Base-by-base conservation (phyloP, 83 land plant species). In the Picea abies region DNA sequence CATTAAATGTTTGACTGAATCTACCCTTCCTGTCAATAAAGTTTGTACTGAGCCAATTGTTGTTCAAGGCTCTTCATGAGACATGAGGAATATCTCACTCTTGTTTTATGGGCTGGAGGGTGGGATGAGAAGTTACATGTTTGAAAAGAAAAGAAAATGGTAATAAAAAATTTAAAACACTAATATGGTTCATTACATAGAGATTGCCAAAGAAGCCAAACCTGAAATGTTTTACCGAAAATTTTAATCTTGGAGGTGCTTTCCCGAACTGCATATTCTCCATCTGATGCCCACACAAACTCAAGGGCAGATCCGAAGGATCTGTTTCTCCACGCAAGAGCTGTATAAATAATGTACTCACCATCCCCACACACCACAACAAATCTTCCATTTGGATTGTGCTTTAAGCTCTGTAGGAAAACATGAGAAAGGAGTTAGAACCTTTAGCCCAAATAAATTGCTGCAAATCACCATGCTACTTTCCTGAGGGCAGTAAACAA, bases 301-400 rank as follows among this genome's bases (percentile, higher is more conserved):
- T 98, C 98, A 82, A 98, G 82, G 32, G 97, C 99, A 35, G 99
- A 90, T 60, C 99, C 99, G 89, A 96, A 98, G n/a, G 98, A 96
- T 75, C 94, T 86, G 76, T 98, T 98, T 87, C 99, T 94, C 99
- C 99, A 98, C 75, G 99, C 99, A 82, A 98, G 86, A 56, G 99
- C 94, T 19, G 99, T 98, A 70, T 96, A 98, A 71, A 98, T 96
- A 68, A 95, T 93, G 85, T 93, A 96, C 81, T 98, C 99, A n/a
- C 99, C 99, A 90, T 98, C 99, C 44, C 99, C 99, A 83, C 99
- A 98, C 22, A 96, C 99, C 68, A 98, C 99, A 81, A 96, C 99
- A 90, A 98, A 98, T 79, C 99, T 92, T 69, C 99, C 99, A 91
- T 94, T 98, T 56, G 99, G 99, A 79, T 96, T 98, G 82, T 98